phyloP scores from a whole-genome alignment of 75 land plant genomes.

The Larix kaempferi region DNA sequence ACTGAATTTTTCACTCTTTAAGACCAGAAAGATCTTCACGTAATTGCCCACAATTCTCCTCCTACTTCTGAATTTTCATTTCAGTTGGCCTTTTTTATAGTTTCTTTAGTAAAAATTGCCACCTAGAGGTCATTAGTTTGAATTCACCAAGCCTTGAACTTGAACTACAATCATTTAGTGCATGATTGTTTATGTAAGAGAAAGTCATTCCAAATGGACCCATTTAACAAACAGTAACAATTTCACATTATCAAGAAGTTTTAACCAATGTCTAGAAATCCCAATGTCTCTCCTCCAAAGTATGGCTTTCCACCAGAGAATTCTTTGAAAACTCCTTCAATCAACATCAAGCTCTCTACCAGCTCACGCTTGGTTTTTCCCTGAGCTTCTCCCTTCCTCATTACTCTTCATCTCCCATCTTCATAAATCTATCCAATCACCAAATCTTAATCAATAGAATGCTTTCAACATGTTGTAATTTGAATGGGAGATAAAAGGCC shows the following conservation, averaged over 20 bases:
- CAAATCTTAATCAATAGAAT: too few species aligned
- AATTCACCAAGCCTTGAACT: neutral
- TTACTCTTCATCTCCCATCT: neutral
- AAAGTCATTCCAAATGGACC: neutral
- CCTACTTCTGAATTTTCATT: too few species aligned
- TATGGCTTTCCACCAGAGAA: neutral
- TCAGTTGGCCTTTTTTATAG: too few species aligned
- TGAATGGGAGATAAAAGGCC: too few species aligned
- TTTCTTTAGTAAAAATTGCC: neutral
- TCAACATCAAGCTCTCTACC: neutral
- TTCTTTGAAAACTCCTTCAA: neutral
- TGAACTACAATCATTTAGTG: neutral
- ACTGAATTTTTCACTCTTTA: too few species aligned
- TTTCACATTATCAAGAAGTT: too few species aligned
- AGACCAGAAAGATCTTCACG: too few species aligned
- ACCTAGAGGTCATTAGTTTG: neutral
- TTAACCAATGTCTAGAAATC: conserved; percentile 5
- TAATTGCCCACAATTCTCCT: too few species aligned
- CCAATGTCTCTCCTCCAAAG: conserved; percentile 7
- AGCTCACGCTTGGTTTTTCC: neutral
- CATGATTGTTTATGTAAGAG: neutral
- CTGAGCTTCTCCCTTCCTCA: conserved; percentile 1
- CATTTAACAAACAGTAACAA: neutral
- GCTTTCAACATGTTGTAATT: too few species aligned
- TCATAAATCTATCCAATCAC: neutral